Evolutionary conservation across 805 yeast genomes (phyloP).

Genomic region (Wickerhamomyces xylosicus): DNA sequence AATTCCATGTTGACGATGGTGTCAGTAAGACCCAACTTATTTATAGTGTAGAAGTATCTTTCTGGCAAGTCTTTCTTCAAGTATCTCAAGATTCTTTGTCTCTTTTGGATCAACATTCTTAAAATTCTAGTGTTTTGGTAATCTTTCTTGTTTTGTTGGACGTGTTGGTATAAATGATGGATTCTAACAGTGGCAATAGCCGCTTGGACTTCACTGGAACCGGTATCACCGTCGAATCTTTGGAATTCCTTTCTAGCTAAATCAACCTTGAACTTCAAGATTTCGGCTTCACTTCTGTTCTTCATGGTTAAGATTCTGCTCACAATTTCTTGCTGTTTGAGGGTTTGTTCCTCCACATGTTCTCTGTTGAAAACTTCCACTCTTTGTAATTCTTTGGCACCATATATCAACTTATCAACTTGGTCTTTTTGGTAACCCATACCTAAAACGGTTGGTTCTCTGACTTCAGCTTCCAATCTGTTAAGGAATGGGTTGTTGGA

Average conservation of each 20-base stretch:
- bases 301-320: conserved; percentile 63
- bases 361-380: conserved; percentile 18
- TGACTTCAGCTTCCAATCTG: conserved; percentile 55
- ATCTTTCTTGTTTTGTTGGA: conserved; percentile 64
- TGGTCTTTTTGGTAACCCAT: conserved; percentile 50
- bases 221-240: conserved; percentile 83
- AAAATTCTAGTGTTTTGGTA: conserved; percentile 55
- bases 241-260: conserved; percentile 74
- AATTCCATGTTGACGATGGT: conserved; percentile 71
- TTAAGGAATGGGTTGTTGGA: conserved; percentile 53
- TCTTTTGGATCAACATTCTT: conserved; percentile 78
- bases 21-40: conserved; percentile 82
- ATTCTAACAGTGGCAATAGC: conserved; percentile 80
- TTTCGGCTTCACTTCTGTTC: conserved; percentile 55
- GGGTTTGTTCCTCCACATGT: conserved; percentile 29
- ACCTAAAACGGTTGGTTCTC: conserved; percentile 56
- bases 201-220: conserved; percentile 93
- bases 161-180: conserved; percentile 66
- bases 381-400: conserved; percentile 58
- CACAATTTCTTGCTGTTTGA: conserved; percentile 56
- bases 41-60: conserved; percentile 76
- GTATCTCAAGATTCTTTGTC: conserved; percentile 77
- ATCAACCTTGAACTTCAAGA: conserved; percentile 43
- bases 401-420: conserved; percentile 65
- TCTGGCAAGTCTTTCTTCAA: conserved; percentile 73